A percentile compares a stretch with the other conserved stretches of the same genome.
phyloP scores from a whole-genome alignment of 1,139 yeast genomes.

The Candida sp. region DNA sequence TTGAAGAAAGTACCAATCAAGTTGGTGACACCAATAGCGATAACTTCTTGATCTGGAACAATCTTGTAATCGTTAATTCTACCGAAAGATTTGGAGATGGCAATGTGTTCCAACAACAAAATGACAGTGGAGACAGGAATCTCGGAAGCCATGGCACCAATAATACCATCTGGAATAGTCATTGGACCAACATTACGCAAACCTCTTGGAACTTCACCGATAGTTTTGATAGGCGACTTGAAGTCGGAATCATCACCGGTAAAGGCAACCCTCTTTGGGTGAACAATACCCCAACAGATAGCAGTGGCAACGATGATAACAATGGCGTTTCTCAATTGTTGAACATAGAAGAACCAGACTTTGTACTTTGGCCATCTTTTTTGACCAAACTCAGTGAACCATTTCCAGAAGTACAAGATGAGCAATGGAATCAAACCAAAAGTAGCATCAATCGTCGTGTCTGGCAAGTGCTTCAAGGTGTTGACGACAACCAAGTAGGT shows the following conservation, averaged over 20 bases:
- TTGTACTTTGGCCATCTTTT: conserved; percentile 68
- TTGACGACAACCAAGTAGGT: conserved; percentile 74
- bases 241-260: conserved; percentile 34
- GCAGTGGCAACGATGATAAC: conserved; percentile 79
- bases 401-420: conserved; percentile 70
- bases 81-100: conserved; percentile 93
- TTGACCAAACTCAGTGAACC: conserved; percentile 57
- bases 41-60: conserved; percentile 90
- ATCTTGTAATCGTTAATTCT: conserved; percentile 91
- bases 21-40: conserved; percentile 94
- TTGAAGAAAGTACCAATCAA: conserved; percentile 89
- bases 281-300: conserved; percentile 72
- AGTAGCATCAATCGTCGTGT: conserved; percentile 80
- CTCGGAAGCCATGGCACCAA: conserved; percentile 69
- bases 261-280: conserved; percentile 64
- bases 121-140: conserved; percentile 87
- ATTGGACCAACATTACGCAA: conserved; percentile 78
- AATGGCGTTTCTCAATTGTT: conserved; percentile 82
- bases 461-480: conserved; percentile 71
- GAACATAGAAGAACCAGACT: conserved; percentile 65
- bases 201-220: conserved; percentile 86
- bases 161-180: conserved; percentile 64
- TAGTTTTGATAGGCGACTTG: conserved; percentile 57
- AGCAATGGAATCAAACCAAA: conserved; percentile 82
- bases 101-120: conserved; percentile 87